phyloP scores from a whole-genome alignment of 2,329 filamentous ascomycete species.

The Fonsecaea multimorphosa region DNA sequence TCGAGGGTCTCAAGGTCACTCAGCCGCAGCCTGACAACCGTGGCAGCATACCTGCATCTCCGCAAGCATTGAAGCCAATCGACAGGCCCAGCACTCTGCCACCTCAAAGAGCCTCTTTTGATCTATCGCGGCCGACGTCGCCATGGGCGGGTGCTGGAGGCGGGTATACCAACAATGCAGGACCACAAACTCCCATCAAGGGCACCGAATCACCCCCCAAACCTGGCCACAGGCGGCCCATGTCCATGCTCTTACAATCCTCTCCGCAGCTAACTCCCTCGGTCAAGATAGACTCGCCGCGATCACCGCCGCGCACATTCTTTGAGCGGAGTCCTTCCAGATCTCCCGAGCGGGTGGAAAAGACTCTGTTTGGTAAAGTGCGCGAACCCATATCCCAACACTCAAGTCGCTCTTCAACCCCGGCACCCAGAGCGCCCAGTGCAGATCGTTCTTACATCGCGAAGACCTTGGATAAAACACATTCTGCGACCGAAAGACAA shows the following conservation, averaged over 20 bases:
- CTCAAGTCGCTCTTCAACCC: slow-evolving; percentile 38
- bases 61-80: slow-evolving; percentile 42
- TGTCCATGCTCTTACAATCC: slow-evolving; percentile 52
- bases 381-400: slow-evolving; percentile 38
- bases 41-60: slow-evolving; percentile 40
- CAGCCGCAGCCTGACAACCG: slow-evolving; percentile 23
- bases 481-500: background rate
- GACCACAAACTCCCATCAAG: slow-evolving; percentile 37
- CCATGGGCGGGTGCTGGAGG: slow-evolving; percentile 44
- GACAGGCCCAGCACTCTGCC: slow-evolving; percentile 43
- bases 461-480: background rate
- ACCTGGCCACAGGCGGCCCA: slow-evolving; percentile 64
- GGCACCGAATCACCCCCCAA: slow-evolving; percentile 58
- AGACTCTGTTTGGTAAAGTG: slow-evolving; percentile 35
- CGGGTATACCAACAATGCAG: slow-evolving; percentile 38
- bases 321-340: slow-evolving; percentile 36
- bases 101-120: slow-evolving; percentile 49
- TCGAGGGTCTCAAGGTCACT: slow-evolving; percentile 53
- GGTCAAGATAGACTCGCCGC: slow-evolving; percentile 52
- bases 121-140: slow-evolving; percentile 49
- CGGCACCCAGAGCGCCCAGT: slow-evolving; percentile 29
- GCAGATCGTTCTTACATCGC: slow-evolving; percentile 14
- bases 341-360: slow-evolving; percentile 38
- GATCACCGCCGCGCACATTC: slow-evolving; percentile 48
- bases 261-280: slow-evolving; percentile 51